phyloP scores from a whole-genome alignment of 78 protist genomes.

The Chrysochromulina tobinii region DNA sequence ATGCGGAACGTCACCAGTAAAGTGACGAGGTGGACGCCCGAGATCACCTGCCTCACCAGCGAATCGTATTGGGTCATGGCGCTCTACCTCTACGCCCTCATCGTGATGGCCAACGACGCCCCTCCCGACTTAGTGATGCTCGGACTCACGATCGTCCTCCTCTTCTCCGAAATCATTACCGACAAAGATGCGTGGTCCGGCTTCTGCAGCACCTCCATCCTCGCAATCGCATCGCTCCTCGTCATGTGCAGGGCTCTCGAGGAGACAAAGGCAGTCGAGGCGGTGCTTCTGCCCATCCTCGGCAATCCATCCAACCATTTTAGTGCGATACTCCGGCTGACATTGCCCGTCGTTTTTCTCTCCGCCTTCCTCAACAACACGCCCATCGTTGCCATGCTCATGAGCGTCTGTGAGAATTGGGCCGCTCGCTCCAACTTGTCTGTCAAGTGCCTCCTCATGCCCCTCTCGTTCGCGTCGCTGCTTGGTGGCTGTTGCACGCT shows the following conservation, averaged over 20 bases:
- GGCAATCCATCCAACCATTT: not conserved
- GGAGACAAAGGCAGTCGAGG: not conserved
- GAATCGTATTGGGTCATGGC: not conserved
- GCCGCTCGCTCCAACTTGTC: not conserved
- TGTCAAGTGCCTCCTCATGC: slow-evolving; percentile 9
- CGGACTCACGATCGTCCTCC: slow-evolving; percentile 5
- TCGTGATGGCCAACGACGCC: slow-evolving; percentile 11
- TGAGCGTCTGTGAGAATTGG: not conserved
- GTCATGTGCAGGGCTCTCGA: not conserved
- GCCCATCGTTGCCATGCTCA: slow-evolving; percentile 19
- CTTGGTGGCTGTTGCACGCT: slow-evolving; percentile 51
- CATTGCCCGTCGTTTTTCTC: not conserved
- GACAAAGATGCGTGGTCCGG: slow-evolving; percentile 43
- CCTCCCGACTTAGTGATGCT: slow-evolving; percentile 46
- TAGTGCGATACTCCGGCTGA: not conserved
- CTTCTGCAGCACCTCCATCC: slow-evolving; percentile 27
- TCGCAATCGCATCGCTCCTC: slow-evolving; percentile 41
- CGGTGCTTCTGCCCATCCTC: not conserved
- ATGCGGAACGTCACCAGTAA: no score
- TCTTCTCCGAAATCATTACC: slow-evolving; percentile 10
- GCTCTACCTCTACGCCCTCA: not conserved
- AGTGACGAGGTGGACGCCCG: no score
- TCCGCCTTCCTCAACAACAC: slow-evolving; percentile 37
- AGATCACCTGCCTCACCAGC: no score
- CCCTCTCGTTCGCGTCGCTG: slow-evolving; percentile 23